Base-by-base conservation (phyloP, 2,329 filamentous ascomycete genomes). In the Cryphonectria naterciae region DNA sequence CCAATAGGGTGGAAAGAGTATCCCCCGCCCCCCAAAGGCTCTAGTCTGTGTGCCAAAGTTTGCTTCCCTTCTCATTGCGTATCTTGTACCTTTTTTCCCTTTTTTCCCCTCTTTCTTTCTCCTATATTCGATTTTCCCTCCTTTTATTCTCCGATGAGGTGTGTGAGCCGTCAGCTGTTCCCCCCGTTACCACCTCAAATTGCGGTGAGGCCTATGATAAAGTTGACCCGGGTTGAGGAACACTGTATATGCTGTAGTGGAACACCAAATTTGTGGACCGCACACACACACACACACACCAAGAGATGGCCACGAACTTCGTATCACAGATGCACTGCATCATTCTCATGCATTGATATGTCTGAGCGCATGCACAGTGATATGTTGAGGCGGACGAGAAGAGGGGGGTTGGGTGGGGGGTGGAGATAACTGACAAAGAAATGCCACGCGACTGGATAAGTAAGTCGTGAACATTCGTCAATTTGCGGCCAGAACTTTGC, bases 341-440 rank as follows among this genome's bases (percentile, higher is more conserved):
- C 52, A 11, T 46, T 49, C 41, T 37, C 37, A 25, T 58, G 49
- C 49, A 49, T 69, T 17, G 32, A 58, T 65, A n/a, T 65, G 52
- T 46, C 32, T 46, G 43, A 25, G 39, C 22, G 52, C 67, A 60
- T 69, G 66, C 68, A 62, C 41, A 61, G 54, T 19, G 46, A 56
- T 32, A 46, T 68, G 66, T 61, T 35, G 66, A 68, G 52, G 6
- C 8, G 56, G 15, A n/a, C 46, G 46, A n/a, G 22, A 49, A n/a
- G 46, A 7, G 46, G 7, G 46, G 19, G 11, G 1, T 43, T 67
- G 60, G 62, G 56, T 65, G 62, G 52, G 65, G 65, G 58, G 52
- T 43, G 61, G 60, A 70, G 52, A 72, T 68, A 60, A 68, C 49
- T 65, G 63, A 67, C 70, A 70, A 69, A 72, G 52, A 61, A 65